Evolutionary conservation across 164 flowering plant species (phyloP).

Genomic region (Annona squamosa): DNA sequence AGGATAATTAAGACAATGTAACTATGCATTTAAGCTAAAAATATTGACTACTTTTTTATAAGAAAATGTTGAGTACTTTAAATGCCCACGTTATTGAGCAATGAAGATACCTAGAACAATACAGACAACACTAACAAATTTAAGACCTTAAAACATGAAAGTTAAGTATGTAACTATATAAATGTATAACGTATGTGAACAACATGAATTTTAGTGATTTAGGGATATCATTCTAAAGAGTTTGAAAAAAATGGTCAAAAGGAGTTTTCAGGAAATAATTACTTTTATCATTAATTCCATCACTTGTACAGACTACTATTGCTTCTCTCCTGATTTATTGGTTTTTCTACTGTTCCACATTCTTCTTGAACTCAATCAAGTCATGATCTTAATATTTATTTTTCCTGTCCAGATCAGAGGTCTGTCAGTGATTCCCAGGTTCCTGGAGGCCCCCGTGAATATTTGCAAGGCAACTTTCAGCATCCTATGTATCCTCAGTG

Average conservation of each 20-base stretch:
- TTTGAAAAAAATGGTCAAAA: too few species aligned
- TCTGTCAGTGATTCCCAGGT: slow-evolving; percentile 36
- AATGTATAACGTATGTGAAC: too few species aligned
- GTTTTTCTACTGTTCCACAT: background rate
- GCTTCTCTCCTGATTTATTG: background rate
- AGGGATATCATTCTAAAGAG: too few species aligned
- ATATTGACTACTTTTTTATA: too few species aligned
- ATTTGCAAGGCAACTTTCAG: slow-evolving; percentile 69
- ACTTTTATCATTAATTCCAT: background rate
- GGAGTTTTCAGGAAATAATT: background rate
- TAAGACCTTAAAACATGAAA: background rate
- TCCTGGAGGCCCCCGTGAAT: slow-evolving; percentile 43
- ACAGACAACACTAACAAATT: too few species aligned
- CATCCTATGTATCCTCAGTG: slow-evolving; percentile 75
- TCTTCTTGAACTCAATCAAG: slow-evolving; percentile 4
- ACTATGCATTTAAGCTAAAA: too few species aligned
- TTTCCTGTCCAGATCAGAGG: slow-evolving; percentile 39
- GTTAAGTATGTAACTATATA: background rate
- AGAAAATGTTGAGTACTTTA: too few species aligned
- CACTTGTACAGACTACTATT: background rate
- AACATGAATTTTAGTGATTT: background rate
- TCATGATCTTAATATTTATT: background rate
- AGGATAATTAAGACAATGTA: too few species aligned
- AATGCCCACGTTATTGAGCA: background rate
- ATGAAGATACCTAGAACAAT: background rate